Percentiles rank a stretch among this genome's conserved stretches.
Conservation (phyloP, 202 grass and related monocot genomes). For the Setaria viridis region DNA sequence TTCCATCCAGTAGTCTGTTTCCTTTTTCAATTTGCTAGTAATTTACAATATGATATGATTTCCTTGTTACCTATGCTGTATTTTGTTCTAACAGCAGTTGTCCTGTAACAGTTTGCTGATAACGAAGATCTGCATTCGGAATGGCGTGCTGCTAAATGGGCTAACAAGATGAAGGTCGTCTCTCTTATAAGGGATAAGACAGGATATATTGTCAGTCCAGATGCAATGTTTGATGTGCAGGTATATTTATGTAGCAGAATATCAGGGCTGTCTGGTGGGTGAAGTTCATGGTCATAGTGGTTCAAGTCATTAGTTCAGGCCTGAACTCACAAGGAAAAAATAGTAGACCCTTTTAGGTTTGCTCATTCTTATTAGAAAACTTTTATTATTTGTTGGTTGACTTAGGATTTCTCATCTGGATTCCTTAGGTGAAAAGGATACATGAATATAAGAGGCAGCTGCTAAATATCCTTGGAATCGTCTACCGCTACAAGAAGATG, state of each 20-base stretch:
- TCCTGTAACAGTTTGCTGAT: slow-evolving; percentile 79
- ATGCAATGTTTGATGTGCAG: slow-evolving; percentile 99
- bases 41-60: slow-evolving; percentile 9
- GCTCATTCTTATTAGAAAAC: slow-evolving; percentile 31
- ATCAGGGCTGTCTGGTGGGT: slow-evolving; percentile 4
- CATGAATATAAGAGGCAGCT: slow-evolving; percentile 98
- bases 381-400: neutral
- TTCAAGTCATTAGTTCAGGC: neutral
- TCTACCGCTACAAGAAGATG: slow-evolving; percentile 99
- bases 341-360: slow-evolving; percentile 1
- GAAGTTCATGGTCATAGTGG: neutral
- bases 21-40: neutral
- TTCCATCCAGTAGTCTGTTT: slow-evolving; percentile 6
- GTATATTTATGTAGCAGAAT: slow-evolving; percentile 58
- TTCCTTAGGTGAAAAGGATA: slow-evolving; percentile 90
- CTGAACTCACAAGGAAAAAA: neutral
- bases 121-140: slow-evolving; percentile 85
- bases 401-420: slow-evolving; percentile 23
- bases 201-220: slow-evolving; percentile 93
- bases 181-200: slow-evolving; percentile 93
- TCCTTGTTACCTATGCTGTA: neutral
- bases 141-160: slow-evolving; percentile 81
- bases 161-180: slow-evolving; percentile 82
- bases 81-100: slow-evolving; percentile 24
- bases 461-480: slow-evolving; percentile 96